Evolutionary conservation across 2,329 filamentous ascomycete genomes (phyloP).

Genomic region (Trichoderma atrobrunneum): DNA sequence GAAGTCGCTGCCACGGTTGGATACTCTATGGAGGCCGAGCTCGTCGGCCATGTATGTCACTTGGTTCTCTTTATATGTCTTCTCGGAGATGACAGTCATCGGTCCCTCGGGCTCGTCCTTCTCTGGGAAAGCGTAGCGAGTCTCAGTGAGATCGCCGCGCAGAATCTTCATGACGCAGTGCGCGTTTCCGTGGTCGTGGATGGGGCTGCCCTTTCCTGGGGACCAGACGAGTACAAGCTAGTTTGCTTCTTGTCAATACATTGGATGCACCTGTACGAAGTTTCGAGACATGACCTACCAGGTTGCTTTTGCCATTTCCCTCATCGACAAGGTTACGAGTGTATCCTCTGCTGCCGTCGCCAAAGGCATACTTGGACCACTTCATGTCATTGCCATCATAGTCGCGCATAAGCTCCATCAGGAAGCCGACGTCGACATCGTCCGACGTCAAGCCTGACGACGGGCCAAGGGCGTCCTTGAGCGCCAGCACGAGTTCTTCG

Average conservation of each 20-base stretch:
- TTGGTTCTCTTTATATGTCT: conserved; percentile 64
- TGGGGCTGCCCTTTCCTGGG: conserved; percentile 75
- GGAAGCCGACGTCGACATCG: conserved; percentile 71
- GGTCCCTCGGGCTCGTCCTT: conserved; percentile 47
- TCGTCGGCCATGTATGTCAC: conserved; percentile 92
- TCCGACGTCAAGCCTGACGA: conserved; percentile 78
- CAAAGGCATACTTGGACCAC: conserved; percentile 73
- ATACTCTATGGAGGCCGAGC: conserved; percentile 80
- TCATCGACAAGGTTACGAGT: conserved; percentile 88
- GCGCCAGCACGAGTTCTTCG: conserved; percentile 66
- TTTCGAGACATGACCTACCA: conserved; percentile 47
- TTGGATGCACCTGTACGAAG: background rate
- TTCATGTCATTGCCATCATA: conserved; percentile 68
- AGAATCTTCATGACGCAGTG: conserved; percentile 93
- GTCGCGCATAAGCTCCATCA: conserved; percentile 69
- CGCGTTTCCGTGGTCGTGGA: conserved; percentile 85
- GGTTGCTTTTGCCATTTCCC: conserved; percentile 76
- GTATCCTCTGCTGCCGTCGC: conserved; percentile 68
- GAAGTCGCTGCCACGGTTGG: conserved; percentile 70
- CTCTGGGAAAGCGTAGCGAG: conserved; percentile 71
- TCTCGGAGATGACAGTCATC: conserved; percentile 64
- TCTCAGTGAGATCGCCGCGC: conserved; percentile 75
- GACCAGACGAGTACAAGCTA: conserved; percentile 88
- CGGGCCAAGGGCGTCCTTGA: conserved; percentile 73
- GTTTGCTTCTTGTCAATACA: conserved; percentile 23